Base-by-base conservation (phyloP, 148 eudicot species). In the Pouteria glomerata region DNA sequence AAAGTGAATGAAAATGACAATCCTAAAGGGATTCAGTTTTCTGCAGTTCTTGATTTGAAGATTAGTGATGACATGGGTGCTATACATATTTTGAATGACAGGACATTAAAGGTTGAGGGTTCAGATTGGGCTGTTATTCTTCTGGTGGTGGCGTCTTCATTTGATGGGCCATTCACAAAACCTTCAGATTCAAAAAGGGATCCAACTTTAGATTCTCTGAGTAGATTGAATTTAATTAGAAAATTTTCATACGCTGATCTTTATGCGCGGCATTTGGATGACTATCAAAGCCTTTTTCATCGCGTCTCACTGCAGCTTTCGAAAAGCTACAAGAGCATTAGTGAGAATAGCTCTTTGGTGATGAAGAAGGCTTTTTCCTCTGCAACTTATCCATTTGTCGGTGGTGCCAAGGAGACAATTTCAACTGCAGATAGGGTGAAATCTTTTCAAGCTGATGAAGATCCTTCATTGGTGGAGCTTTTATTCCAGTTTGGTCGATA, bases 401-500 rank as follows among this genome's bases (percentile, higher is more conserved):
- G 57, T 55, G 65, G 35, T 55, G 57, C 26, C 47, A 81, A 42
- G 44, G 73, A 67, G 39, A 55, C 29, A 19, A 68, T 83, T 58
- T 62, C 97, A 26, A 87, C 94, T 66, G 79, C 92, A 26, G 85
- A 88, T 78, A 85, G 96, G 75, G 86, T 93, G 16, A 84, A 76
- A 60, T 90, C 96, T 39, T 93, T 90, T 78, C 72, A 77, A 76
- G 73, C 62, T 1, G 83, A 93, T 60, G 94, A 93, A 85, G 98
- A 93, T 82, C 96, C 98, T 15, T 87, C 94, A 45, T 48, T 90
- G 73, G 87, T 93, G 24, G 96, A 88, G 79, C 87, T 93, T 34
- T 75, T 93, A 48, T 93, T 90, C 69, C 98, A 93, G 58, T 93
- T 87, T 67, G 98, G 98, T 34, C 86, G 98, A 23, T 93, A 90